These are phyloP conservation scores for Cercospora sp. DNA, from an alignment of 2,329 filamentous ascomycete species.

Conservation along the genomic window DNA sequence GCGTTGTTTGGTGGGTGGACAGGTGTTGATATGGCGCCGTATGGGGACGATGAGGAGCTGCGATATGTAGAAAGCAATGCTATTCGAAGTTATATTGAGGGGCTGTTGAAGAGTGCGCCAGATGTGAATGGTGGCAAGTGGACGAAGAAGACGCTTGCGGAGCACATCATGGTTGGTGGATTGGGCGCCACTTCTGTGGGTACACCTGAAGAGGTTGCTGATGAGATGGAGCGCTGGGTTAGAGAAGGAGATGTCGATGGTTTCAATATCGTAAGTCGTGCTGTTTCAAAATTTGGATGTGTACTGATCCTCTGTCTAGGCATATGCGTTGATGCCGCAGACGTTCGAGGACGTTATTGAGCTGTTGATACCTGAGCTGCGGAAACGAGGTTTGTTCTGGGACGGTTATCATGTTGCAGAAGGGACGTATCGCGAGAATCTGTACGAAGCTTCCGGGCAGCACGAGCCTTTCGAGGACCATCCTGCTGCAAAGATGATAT, in stretches of 20 bases:
- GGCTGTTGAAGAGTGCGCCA: slow-evolving; percentile 58
- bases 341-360: slow-evolving; percentile 70
- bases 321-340: slow-evolving; percentile 66
- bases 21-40: slow-evolving; percentile 63
- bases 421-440: slow-evolving; percentile 63
- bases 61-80: slow-evolving; percentile 63
- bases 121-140: slow-evolving; percentile 60
- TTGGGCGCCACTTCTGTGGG: slow-evolving; percentile 66
- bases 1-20: slow-evolving; percentile 76
- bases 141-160: slow-evolving; percentile 70
- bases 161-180: slow-evolving; percentile 68
- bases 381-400: slow-evolving; percentile 59
- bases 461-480: slow-evolving; percentile 55
- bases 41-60: slow-evolving; percentile 64
- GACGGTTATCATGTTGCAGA: slow-evolving; percentile 56
- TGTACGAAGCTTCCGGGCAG: slow-evolving; percentile 55
- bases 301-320: slow-evolving; percentile 36
- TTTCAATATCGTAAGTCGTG: slow-evolving; percentile 65
- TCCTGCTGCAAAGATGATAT: slow-evolving; percentile 52
- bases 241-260: slow-evolving; percentile 70
- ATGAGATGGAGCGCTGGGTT: slow-evolving; percentile 68
- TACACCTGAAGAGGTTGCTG: slow-evolving; percentile 64
- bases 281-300: background rate
- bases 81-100: slow-evolving; percentile 58
- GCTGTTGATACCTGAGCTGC: slow-evolving; percentile 64